These are phyloP conservation scores for Neonectria faginata DNA, from an alignment of 2,329 filamentous ascomycete species.

Conservation along the genomic window DNA sequence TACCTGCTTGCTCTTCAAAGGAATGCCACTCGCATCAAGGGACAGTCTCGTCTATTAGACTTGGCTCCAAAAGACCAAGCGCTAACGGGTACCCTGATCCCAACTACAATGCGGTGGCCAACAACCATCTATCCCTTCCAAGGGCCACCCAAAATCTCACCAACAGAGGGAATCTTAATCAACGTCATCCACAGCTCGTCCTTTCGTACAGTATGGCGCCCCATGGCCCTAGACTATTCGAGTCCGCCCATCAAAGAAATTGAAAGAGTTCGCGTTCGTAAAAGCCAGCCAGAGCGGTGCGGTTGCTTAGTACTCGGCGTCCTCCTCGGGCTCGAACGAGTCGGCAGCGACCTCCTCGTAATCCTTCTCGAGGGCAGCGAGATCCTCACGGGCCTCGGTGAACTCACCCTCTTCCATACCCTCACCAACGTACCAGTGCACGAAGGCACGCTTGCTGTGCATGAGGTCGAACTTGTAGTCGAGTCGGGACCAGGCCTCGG, in stretches of 20 bases:
- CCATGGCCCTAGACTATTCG: conserved; percentile 29
- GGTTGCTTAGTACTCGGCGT: conserved; percentile 78
- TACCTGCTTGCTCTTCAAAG: conserved; percentile 47
- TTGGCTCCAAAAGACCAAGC: conserved; percentile 44
- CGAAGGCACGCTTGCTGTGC: conserved; percentile 82
- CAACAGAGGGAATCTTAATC: conserved; percentile 45
- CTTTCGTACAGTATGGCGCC: conserved; percentile 36
- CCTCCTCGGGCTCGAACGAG: conserved; percentile 73
- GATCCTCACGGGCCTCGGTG: conserved; percentile 86
- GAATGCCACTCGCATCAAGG: conserved; percentile 36
- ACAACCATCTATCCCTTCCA: conserved; percentile 40
- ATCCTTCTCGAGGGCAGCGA: conserved; percentile 86
- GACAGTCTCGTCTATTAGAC: conserved; percentile 49
- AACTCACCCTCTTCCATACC: conserved; percentile 95
- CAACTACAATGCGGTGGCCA: conserved; percentile 38
- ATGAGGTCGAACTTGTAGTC: conserved; percentile 83
- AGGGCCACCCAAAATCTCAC: conserved; percentile 41
- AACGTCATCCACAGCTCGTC: conserved; percentile 41
- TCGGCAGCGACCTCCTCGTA: conserved; percentile 87
- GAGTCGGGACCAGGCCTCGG: conserved; percentile 78
- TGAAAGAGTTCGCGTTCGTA: conserved; percentile 34
- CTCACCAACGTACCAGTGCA: conserved; percentile 86
- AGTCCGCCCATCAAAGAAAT: conserved; percentile 37
- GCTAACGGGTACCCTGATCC: conserved; percentile 43
- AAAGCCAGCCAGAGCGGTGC: conserved; percentile 22